Conservation (phyloP, 345 rosid genomes). For the Melaleuca quinquenervia region DNA sequence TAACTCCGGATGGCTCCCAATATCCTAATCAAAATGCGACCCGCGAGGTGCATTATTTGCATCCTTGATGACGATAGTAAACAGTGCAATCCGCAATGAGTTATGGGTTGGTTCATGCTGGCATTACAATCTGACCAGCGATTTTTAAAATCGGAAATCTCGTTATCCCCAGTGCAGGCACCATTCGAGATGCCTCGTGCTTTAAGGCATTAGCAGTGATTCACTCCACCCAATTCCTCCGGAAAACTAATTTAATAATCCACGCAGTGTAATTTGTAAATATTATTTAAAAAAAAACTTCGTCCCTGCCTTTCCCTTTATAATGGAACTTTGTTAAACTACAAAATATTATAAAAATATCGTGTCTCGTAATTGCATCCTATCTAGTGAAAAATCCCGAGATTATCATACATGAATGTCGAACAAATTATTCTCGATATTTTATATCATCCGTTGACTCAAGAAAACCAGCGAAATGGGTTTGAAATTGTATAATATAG, state of each 20-base stretch:
- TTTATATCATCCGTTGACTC: neutral
- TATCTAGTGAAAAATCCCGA: no score
- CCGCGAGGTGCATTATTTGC: neutral
- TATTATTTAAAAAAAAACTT: no score
- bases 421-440: neutral
- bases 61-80: neutral
- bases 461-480: neutral
- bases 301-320: neutral
- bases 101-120: neutral
- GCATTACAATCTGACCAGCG: neutral
- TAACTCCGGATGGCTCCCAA: no score
- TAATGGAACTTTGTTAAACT: no score
- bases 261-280: neutral
- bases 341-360: no score
- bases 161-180: neutral
- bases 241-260: neutral
- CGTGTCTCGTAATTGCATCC: no score
- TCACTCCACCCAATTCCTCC: neutral
- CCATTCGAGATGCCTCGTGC: neutral
- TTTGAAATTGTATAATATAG: neutral
- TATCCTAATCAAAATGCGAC: neutral
- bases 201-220: neutral
- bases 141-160: neutral
- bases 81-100: neutral
- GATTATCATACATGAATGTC: neutral